Evolutionary conservation across 164 flowering plant species (phyloP).

Genomic region (Berberis vulgaris): DNA sequence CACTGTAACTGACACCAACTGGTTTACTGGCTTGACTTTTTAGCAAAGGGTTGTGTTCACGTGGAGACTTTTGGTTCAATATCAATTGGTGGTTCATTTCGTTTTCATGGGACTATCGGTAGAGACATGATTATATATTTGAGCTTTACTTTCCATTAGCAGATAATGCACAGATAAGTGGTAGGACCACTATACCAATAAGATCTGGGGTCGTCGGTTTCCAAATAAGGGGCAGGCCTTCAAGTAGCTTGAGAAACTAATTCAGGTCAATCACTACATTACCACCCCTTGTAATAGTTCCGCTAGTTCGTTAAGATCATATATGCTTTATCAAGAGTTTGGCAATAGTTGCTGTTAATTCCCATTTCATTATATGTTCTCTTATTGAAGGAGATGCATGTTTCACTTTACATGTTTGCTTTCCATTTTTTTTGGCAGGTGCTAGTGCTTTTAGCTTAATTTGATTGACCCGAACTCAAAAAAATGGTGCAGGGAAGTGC

Average conservation of each 20-base stretch:
- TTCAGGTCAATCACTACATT: background rate
- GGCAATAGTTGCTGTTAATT: background rate
- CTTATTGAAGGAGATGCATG: too few relatives aligned
- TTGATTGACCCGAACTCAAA: constrained; percentile 14
- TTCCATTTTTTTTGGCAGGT: constrained; percentile 1
- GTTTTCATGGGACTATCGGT: background rate
- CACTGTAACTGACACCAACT: constrained; percentile 54
- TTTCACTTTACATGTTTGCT: too few relatives aligned
- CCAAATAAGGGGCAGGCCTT: background rate
- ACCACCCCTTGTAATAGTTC: background rate
- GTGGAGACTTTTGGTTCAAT: constrained; percentile 70
- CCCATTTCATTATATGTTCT: too few relatives aligned
- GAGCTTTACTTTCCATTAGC: background rate
- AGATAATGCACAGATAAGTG: background rate
- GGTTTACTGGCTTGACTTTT: constrained; percentile 63
- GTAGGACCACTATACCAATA: constrained; percentile 4
- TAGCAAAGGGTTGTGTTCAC: constrained; percentile 52
- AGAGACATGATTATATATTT: background rate
- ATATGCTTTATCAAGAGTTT: too few relatives aligned
- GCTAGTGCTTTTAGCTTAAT: constrained; percentile 17
- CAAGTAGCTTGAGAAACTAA: background rate
- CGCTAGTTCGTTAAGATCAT: background rate
- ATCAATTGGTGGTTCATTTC: background rate
- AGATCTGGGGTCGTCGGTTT: constrained; percentile 5
- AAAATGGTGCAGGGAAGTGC: background rate